Evolutionary conservation across 2,329 filamentous ascomycete species (phyloP), one percentile per base, ranked within the genome.

Genomic region (Aspergillus uvarum): DNA sequence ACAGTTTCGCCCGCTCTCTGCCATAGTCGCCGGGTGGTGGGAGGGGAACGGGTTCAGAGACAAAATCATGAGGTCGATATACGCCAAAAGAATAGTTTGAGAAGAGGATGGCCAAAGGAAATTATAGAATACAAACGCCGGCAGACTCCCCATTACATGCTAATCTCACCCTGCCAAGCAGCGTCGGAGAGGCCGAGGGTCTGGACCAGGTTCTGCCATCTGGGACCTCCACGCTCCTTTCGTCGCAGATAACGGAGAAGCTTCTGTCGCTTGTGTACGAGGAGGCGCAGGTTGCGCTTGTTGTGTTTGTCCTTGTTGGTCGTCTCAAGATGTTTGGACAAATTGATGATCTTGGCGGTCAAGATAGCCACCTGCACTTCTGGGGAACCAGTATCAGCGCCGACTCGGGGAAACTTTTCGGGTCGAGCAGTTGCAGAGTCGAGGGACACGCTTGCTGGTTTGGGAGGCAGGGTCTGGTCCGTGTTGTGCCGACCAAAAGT

Each of bases 311-410:
- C 95, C 74, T 89, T 92, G 75, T 89, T 91, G 67, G 87, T 84
- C 47, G 80, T 82, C 70, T 89, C 83, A 54, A 96, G 77, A 65
- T 89, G 87, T 67, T 89, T 83, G 16, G 90, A 88, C 53, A 99
- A 76, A 24, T 89, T 87, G 64, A 91, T 84, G 73, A 99, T 99
- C 83, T 97, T 98, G 59, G 92, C 86, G 3, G 95, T 99, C 74
- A 99, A 77, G 68, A 99, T 96, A 50, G 92, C 93, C 66, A 96
- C 92, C 81, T 99, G 95, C n/a, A 99, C 96, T 79, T 99, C 95
- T 6, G 91, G 91, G 69, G 91, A 96, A 38, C 95, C 95, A 0
- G 94, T 99, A 74, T 99, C 95, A 5, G 89, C 90, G 0, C 95
- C 95, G n/a, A 88, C 87, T 32, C 96, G 89, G 52, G 84, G 84